Evolutionary conservation across 2,329 filamentous ascomycete species (phyloP), one percentile per base, ranked within the genome.

Genomic region (Ceratocystiopsis minuta): DNA sequence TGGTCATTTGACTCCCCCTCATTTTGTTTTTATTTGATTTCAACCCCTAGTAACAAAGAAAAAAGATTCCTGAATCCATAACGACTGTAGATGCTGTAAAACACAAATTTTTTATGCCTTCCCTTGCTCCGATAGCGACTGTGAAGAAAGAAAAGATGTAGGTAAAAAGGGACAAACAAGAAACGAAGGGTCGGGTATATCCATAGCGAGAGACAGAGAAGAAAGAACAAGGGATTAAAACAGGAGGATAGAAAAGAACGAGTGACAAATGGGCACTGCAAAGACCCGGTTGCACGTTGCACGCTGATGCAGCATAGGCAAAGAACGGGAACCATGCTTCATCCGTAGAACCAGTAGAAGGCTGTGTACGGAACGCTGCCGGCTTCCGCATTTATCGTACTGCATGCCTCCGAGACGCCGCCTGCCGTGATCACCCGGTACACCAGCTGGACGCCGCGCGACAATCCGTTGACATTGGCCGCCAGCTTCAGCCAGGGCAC

Each of bases 291-390:
- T 6, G 24, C n/a, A 28, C 24, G 24, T 2, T 28, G 7, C 24
- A 10, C 6, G 24, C 24, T 10, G 11, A 10, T 28, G 20, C 7
- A 20, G 20, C 20, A 7, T 20, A 4, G 31, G 13, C 34, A 32
- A 34, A 20, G 17, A 32, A 36, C 15, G 35, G 14, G 15, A 40
- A 16, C 7, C 33, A 34, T 38, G 17, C 13, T 10, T 39, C 37
- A 61, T 16, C 56, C 63, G 50, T 63, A 75, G 53, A 75, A 65
- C 70, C 70, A 75, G 58, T 76, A 76, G 49, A 61, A 63, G n/a
- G 71, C 60, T 1, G 69, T 51, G 53, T 76, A 76, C 3, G 65
- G 62, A 20, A 72, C 65, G 54, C 69, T 75, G 51, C 68, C 62
- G 16, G 52, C 46, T 44, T 65, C 61, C 9, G 50, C 51, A n/a